Evolutionary conservation across 2,329 filamentous ascomycete genomes (phyloP), one percentile per base, ranked within the genome.

Genomic region (Taxawa tesnikishii): DNA sequence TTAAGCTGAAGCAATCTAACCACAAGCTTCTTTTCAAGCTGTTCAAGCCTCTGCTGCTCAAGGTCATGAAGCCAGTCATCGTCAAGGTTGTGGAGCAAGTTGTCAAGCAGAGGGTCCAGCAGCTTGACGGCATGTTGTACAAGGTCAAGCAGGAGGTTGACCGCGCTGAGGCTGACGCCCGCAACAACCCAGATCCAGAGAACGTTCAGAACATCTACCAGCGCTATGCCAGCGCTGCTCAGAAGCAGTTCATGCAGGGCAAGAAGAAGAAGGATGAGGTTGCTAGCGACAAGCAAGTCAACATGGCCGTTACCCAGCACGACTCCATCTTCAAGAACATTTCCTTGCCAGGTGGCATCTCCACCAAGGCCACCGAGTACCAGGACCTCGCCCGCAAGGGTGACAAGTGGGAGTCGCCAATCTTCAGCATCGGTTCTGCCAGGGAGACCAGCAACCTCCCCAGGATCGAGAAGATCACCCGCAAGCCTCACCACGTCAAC

Each of bases 261-360:
- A 83, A 90, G 65, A 61, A 85, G 63, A 79, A 92, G 73, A 77
- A 75, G 25, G 60, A 83, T 53, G 58, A 67, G 16, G 47, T 62
- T 7, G 29, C 56, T 37, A 63, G 73, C 31, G 75, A 81, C 46
- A 83, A 75, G 53, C 75, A 80, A 60, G 74, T 87, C 55, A 90
- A 92, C 54, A 63, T 87, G 27, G 80, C 82, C n/a, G 64, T 87
- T 42, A 92, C 85, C 25, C 75, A 85, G 60, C 73, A 94, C 44
- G 83, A 94, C 51, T 87, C 82, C 43, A 83, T 96, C 43, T 94
- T 98, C 77, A 80, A 83, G 50, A 67, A 88, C 52, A 78, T 98
- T 51, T 70, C 77, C 36, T 68, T 98, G 5, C 85, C 87, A 15
- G 82, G 82, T 18, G 87, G 85, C 34, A 88, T 94, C 54, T 90